Evolutionary conservation across 345 rosid genomes (phyloP), one percentile per base, ranked within the genome.

Genomic region (Eucalyptus pumila): DNA sequence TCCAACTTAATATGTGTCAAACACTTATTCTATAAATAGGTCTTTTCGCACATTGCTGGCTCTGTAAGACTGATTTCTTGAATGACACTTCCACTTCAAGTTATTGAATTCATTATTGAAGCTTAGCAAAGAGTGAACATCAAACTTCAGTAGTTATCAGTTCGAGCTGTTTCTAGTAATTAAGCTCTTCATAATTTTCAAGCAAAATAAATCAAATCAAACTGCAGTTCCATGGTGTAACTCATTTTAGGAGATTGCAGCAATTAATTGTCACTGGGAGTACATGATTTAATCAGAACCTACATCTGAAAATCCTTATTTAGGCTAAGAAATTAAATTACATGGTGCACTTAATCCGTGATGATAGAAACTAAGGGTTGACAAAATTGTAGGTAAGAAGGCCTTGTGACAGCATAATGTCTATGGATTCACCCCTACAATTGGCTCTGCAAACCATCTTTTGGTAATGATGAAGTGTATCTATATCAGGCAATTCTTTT

Each of bases 381-480:
- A 37, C 87, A 56, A 16, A 87, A 86, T 85, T 92, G 89, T 94
- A 97, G 98, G 97, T 85, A 96, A 97, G 93, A 95, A 89, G 92
- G 90, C 97, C 50, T 88, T 95, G 92, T 96, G 96, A 94, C 93
- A 92, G 89, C 97, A 97, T 91, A 97, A 97, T 89, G 92, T 96
- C 54, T 94, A 91, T 87, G 99, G 99, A 54, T 89, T 97, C 88
- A 90, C 94, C 88, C 99, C 99, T 24, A 93, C 87, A 85, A 87
- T 96, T 92, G 96, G 93, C 89, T 96, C 97, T 87, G 98, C 95
- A 10, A 94, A 96, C 90, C 97, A 96, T 90, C 90, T 97, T 88
- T 90, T 96, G 99, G 99, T 95, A 94, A 76, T 69, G 86, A 40
- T 86, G 86, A 86, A 47, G 48, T 47, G 48, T 47, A 47, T 47